These are phyloP conservation scores for Fomitiporia mediterranea DNA, from an alignment of 1,284 basidiomycete species.

Conservation along the genomic window DNA sequence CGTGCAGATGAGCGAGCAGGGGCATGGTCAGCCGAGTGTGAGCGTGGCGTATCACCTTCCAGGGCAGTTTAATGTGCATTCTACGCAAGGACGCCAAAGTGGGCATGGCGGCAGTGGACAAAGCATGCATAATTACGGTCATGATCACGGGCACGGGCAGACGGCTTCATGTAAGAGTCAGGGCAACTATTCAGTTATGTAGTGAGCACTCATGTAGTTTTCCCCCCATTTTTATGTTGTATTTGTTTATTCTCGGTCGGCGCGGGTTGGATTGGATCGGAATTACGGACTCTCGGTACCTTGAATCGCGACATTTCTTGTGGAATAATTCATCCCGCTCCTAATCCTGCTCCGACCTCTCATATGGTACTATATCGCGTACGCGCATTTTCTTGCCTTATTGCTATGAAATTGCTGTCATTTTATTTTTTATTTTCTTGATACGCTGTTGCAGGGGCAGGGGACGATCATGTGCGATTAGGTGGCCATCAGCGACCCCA, in stretches of 20 bases:
- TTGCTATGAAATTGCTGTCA: neutral
- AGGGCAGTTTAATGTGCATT: neutral
- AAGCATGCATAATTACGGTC: neutral
- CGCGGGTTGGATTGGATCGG: neutral
- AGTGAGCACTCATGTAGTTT: slow-evolving; percentile 12
- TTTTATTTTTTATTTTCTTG: neutral
- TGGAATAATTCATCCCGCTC: neutral
- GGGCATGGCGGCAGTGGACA: neutral
- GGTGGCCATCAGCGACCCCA: neutral
- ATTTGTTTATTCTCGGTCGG: neutral
- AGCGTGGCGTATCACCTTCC: neutral
- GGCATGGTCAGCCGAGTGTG: slow-evolving; percentile 1
- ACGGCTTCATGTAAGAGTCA: slow-evolving; percentile 14
- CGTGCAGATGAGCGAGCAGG: neutral
- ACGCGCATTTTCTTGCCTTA: slow-evolving; percentile 8
- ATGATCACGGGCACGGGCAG: neutral
- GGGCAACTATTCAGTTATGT: slow-evolving; percentile 9
- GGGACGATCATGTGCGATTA: neutral
- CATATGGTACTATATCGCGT: slow-evolving; percentile 1
- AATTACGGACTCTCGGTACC: neutral
- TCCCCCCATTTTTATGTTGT: slow-evolving; percentile 7
- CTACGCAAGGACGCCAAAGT: neutral
- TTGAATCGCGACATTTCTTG: neutral
- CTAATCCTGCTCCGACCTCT: neutral
- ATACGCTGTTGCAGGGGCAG: slow-evolving; percentile 1